Evolutionary conservation across 106 monocot species (phyloP).

Genomic region (Dioscorea zingiberensis): DNA sequence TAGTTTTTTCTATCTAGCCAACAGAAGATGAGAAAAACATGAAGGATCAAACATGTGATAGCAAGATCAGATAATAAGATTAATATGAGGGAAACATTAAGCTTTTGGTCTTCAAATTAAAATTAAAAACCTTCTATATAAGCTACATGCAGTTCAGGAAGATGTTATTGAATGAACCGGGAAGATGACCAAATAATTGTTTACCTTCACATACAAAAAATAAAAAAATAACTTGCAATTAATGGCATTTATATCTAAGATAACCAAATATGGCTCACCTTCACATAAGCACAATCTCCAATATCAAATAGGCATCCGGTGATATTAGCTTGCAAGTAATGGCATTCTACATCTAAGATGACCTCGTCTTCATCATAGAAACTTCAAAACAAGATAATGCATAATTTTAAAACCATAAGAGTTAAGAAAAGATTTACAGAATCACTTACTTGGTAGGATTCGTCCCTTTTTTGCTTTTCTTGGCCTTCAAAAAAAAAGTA

Average conservation of each 20-base stretch:
- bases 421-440: background rate
- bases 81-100: too few species aligned
- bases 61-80: too few species aligned
- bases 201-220: too few species aligned
- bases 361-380: conserved; percentile 9
- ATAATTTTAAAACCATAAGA: background rate
- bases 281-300: conserved; percentile 12
- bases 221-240: background rate
- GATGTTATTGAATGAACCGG: background rate
- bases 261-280: background rate
- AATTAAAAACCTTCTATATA: background rate
- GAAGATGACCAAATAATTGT: background rate
- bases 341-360: conserved; percentile 11
- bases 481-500: background rate
- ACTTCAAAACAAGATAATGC: background rate
- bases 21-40: too few species aligned
- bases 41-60: too few species aligned
- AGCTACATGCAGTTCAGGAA: background rate
- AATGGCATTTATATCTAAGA: too few species aligned
- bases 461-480: background rate
- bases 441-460: background rate
- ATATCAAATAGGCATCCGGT: conserved; percentile 9
- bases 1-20: background rate
- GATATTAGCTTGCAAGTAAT: conserved; percentile 12
- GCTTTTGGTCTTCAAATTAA: background rate